phyloP scores from a whole-genome alignment of 306 rosid genomes.

The Trifolium subterraneum region DNA sequence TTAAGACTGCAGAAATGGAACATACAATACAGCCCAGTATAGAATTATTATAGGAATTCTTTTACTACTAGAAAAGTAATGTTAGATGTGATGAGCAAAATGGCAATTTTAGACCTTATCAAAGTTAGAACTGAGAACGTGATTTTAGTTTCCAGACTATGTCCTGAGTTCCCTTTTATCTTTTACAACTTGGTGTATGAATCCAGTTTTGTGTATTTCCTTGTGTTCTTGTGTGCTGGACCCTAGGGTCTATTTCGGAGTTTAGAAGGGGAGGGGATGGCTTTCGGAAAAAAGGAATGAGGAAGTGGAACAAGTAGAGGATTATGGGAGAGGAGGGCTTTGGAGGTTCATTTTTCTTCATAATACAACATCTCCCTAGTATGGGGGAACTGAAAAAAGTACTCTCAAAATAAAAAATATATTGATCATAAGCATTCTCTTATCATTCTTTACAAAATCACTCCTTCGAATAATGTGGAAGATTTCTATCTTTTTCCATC shows the following conservation, averaged over 20 bases:
- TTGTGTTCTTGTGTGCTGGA: background rate
- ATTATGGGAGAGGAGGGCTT: too few species aligned
- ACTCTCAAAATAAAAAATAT: too few species aligned
- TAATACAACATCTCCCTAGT: too few species aligned
- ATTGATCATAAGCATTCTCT: too few species aligned
- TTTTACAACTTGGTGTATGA: background rate
- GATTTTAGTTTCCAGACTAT: background rate
- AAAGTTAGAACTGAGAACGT: background rate
- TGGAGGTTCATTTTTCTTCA: too few species aligned
- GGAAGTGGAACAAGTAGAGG: too few species aligned
- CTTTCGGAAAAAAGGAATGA: too few species aligned
- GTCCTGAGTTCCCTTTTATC: background rate
- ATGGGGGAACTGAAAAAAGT: too few species aligned
- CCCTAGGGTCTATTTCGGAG: background rate
- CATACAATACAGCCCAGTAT: background rate
- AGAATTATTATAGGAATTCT: conserved; percentile 27
- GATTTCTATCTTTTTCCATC: background rate
- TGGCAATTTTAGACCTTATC: background rate
- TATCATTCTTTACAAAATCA: too few species aligned
- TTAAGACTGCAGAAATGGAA: conserved; percentile 34
- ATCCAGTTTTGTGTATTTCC: background rate
- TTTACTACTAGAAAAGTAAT: background rate
- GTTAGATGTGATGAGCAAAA: background rate
- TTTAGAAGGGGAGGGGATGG: too few species aligned
- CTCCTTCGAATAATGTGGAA: too few species aligned